Evolutionary conservation across 805 yeast species (phyloP).

Genomic region (Ogataea glucozyma): DNA sequence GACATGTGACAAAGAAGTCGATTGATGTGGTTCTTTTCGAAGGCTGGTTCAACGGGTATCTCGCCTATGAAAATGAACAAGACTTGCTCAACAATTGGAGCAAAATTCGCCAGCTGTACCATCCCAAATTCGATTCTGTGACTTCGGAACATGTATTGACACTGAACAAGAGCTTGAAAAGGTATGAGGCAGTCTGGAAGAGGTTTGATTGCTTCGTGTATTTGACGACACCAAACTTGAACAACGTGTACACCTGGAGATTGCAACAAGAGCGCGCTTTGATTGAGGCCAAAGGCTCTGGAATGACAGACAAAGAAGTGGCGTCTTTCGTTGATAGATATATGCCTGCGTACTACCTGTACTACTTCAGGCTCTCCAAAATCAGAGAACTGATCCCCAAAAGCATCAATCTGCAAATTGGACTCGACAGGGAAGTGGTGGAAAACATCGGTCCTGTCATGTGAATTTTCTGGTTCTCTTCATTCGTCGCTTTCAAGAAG

Average conservation of each 20-base stretch:
- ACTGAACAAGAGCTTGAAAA: constrained; percentile 53
- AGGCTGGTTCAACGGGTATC: constrained; percentile 93
- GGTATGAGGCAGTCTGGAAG: constrained; percentile 58
- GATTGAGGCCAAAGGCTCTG: constrained; percentile 54
- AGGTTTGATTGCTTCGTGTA: constrained; percentile 61
- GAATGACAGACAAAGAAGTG: constrained; percentile 81
- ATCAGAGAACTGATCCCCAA: constrained; percentile 8
- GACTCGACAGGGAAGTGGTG: constrained; percentile 19
- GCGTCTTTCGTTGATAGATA: constrained; percentile 72
- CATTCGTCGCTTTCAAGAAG: constrained; percentile 7
- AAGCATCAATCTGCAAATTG: constrained; percentile 19
- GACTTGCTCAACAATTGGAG: constrained; percentile 34
- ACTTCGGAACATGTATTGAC: constrained; percentile 28
- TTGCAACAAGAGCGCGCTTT: constrained; percentile 69
- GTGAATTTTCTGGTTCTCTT: too few relatives aligned
- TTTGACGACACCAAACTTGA: constrained; percentile 57
- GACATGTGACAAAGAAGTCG: constrained; percentile 29
- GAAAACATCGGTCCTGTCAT: constrained; percentile 1
- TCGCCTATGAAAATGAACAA: constrained; percentile 38
- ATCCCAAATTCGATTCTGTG: constrained; percentile 23
- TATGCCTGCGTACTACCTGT: constrained; percentile 81
- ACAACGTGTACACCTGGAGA: constrained; percentile 78
- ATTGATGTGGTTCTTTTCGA: constrained; percentile 76
- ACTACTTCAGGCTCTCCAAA: constrained; percentile 40
- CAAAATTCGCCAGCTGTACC: constrained; percentile 16